Percentiles rank a stretch among this genome's conserved stretches.
Evolutionary conservation across 1,139 yeast genomes (phyloP).

Genomic region (Nakaseomyces nivariensis): DNA sequence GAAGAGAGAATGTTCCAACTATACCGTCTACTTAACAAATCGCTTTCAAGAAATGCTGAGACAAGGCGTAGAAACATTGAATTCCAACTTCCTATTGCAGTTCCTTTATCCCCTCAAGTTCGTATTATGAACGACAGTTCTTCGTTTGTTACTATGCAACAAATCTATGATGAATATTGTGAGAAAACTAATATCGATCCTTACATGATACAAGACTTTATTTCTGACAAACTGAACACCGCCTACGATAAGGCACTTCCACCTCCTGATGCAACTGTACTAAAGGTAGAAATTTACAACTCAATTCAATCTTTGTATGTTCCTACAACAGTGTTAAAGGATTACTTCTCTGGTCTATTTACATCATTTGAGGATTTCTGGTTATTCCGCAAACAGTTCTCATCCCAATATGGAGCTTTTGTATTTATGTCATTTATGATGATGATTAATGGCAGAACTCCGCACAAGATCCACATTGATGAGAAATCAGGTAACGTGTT

Average conservation of each 20-base stretch:
- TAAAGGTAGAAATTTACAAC: slow-evolving; percentile 80
- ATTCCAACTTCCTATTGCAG: slow-evolving; percentile 83
- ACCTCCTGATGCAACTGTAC: slow-evolving; percentile 81
- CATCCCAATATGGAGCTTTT: slow-evolving; percentile 93
- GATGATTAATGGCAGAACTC: slow-evolving; percentile 89
- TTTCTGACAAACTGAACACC: slow-evolving; percentile 77
- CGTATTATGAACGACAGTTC: slow-evolving; percentile 82
- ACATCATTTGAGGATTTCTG: slow-evolving; percentile 87
- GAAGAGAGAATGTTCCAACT: slow-evolving; percentile 92
- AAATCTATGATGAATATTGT: slow-evolving; percentile 83
- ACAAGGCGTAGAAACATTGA: slow-evolving; percentile 77
- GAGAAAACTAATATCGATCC: slow-evolving; percentile 61
- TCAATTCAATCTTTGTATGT: slow-evolving; percentile 82
- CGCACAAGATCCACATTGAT: slow-evolving; percentile 83
- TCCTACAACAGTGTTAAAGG: slow-evolving; percentile 76
- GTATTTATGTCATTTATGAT: slow-evolving; percentile 89
- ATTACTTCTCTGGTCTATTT: slow-evolving; percentile 53
- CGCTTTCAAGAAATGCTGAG: slow-evolving; percentile 72
- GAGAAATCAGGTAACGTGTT: slow-evolving; percentile 79
- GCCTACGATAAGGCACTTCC: slow-evolving; percentile 91
- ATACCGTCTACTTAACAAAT: slow-evolving; percentile 78
- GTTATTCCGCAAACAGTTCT: slow-evolving; percentile 91
- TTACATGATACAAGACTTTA: slow-evolving; percentile 84
- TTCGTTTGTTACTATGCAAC: slow-evolving; percentile 70
- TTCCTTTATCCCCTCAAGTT: slow-evolving; percentile 91